Conservation (phyloP, 331 rosid species). For the Malus hybrid region DNA sequence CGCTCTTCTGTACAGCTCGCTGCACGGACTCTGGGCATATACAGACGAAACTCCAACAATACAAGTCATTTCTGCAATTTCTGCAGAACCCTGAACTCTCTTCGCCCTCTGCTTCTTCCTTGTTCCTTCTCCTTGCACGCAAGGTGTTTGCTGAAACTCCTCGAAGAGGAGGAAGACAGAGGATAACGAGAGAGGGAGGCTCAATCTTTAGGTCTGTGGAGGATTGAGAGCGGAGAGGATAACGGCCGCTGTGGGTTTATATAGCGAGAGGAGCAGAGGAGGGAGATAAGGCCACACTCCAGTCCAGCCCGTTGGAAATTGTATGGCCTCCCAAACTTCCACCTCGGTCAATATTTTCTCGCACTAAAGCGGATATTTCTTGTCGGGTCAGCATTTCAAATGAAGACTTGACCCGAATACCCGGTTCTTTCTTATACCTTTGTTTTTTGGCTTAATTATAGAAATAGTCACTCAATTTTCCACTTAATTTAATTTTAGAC, state of each 20-base stretch:
- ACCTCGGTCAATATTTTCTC: constrained; percentile 19
- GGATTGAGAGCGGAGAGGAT: not conserved
- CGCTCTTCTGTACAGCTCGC: constrained; percentile 33
- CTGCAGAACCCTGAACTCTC: not conserved
- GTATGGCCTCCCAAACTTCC: constrained; percentile 64
- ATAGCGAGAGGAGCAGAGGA: not conserved
- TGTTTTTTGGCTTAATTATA: not conserved
- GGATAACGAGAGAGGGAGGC: not conserved
- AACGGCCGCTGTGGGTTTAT: constrained; percentile 3
- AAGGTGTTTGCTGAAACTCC: constrained; percentile 8
- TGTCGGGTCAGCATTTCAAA: not conserved
- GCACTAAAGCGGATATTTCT: not conserved
- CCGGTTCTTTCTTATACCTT: not conserved
- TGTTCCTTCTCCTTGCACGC: not conserved
- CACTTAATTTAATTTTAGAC: too few species aligned
- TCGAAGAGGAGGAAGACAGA: not conserved
- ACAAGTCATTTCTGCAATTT: constrained; percentile 43
- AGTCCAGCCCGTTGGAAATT: not conserved
- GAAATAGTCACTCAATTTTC: too few species aligned
- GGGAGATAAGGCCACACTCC: constrained; percentile 32
- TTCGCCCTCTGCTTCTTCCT: not conserved
- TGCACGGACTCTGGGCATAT: constrained; percentile 43
- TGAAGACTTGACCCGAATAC: not conserved
- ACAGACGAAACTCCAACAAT: constrained; percentile 61
- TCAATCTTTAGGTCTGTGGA: not conserved